Conservation (phyloP, 1,284 basidiomycete genomes). For the Singerocomus rubriflavus region DNA sequence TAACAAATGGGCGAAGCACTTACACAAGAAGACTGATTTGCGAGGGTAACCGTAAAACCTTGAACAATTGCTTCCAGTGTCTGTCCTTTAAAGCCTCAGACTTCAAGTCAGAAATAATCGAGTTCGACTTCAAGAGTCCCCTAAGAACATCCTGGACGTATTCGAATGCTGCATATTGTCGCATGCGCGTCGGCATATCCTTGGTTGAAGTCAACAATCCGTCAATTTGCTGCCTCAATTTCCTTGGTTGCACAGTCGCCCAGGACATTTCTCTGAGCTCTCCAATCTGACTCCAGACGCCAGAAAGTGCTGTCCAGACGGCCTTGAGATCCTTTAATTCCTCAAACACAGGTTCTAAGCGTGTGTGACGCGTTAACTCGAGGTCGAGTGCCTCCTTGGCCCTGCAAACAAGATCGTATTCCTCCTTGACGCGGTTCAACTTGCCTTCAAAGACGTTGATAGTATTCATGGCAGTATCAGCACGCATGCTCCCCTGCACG, state of each 20-base stretch:
- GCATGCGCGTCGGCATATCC: slow-evolving; percentile 98
- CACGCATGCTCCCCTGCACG: slow-evolving; percentile 93
- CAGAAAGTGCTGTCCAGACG: slow-evolving; percentile 98
- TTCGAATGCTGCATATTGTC: slow-evolving; percentile 98
- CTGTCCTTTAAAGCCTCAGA: slow-evolving; percentile 97
- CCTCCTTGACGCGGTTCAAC: slow-evolving; percentile 85
- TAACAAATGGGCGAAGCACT: slow-evolving; percentile 27
- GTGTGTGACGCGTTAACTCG: slow-evolving; percentile 86
- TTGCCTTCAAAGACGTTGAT: slow-evolving; percentile 94
- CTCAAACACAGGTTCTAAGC: slow-evolving; percentile 91
- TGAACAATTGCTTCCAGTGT: slow-evolving; percentile 98
- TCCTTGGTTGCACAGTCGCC: slow-evolving; percentile 92
- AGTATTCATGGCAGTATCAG: slow-evolving; percentile 92
- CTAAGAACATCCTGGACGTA: slow-evolving; percentile 93
- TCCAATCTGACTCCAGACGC: slow-evolving; percentile 92
- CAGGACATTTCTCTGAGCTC: slow-evolving; percentile 89
- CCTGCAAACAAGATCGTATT: slow-evolving; percentile 89
- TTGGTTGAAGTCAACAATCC: slow-evolving; percentile 86
- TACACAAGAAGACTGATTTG: slow-evolving; percentile 69
- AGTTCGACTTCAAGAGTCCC: slow-evolving; percentile 85
- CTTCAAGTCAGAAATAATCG: slow-evolving; percentile 89
- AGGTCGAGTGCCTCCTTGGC: slow-evolving; percentile 98
- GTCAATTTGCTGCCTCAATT: slow-evolving; percentile 93
- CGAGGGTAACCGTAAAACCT: slow-evolving; percentile 70
- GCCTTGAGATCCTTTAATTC: slow-evolving; percentile 95